These are phyloP conservation scores for Fusarium sp. DNA, from an alignment of 2,329 filamentous ascomycete genomes.

Conservation along the genomic window DNA sequence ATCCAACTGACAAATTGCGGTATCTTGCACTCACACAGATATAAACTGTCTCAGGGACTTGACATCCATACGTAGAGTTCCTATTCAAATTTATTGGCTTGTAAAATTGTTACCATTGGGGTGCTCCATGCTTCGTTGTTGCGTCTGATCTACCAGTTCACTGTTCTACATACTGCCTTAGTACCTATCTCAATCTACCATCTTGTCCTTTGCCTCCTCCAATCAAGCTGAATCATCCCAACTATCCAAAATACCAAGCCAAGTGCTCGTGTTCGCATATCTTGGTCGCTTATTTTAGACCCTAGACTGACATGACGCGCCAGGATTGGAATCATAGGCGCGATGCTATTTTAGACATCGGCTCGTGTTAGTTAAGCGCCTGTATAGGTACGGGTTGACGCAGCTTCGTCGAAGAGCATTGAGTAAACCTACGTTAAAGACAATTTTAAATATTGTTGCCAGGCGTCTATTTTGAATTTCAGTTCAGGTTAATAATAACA, in stretches of 20 bases:
- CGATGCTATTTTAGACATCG: constrained; percentile 39
- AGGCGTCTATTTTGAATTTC: not conserved
- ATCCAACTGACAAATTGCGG: not conserved
- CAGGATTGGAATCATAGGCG: constrained; percentile 20
- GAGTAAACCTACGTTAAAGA: not conserved
- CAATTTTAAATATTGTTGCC: not conserved
- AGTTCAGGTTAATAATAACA: not conserved
- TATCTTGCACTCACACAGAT: not conserved
- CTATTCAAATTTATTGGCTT: not conserved
- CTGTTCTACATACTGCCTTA: not conserved
- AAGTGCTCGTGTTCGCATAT: constrained; percentile 12
- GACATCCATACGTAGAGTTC: not conserved
- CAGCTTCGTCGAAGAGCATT: constrained; percentile 10
- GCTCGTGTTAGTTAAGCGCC: constrained; percentile 24
- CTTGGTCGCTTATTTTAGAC: constrained; percentile 20
- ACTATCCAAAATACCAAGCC: not conserved
- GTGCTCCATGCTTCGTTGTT: not conserved
- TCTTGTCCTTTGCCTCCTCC: not conserved
- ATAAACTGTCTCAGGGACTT: not conserved
- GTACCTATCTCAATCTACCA: not conserved
- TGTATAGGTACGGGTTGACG: constrained; percentile 7
- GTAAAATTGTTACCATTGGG: not conserved
- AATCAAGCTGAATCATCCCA: not conserved
- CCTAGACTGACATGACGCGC: constrained; percentile 1
- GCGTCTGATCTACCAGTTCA: not conserved